phyloP scores from a whole-genome alignment of 2,329 filamentous ascomycete species.

The Phialophora expanda region DNA sequence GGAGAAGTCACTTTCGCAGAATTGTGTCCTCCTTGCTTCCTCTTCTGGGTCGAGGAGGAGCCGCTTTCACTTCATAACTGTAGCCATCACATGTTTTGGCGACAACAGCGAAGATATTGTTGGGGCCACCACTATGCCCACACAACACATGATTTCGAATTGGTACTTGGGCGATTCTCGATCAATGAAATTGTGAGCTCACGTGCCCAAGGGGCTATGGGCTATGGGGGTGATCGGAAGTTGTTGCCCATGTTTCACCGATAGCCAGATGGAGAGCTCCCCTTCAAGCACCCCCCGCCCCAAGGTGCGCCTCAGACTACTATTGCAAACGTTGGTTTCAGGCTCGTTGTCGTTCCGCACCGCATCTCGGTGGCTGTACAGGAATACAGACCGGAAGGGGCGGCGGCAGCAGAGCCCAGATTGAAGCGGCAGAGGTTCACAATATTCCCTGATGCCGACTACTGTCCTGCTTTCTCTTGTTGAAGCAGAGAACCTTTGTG shows the following conservation, averaged over 20 bases:
- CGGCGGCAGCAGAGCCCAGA: not conserved
- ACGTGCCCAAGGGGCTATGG: conserved; percentile 3
- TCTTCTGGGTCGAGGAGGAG: not conserved
- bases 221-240: conserved; percentile 1
- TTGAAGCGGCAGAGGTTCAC: not conserved
- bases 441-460: not conserved
- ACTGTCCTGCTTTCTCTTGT: not conserved
- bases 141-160: not conserved
- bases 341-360: not conserved
- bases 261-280: not conserved
- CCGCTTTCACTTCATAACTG: no score
- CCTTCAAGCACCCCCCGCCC: not conserved
- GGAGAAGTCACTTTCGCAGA: not conserved
- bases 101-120: no score
- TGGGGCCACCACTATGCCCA: not conserved
- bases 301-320: conserved; percentile 7
- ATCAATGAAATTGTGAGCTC: not conserved
- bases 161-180: not conserved
- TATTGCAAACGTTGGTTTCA: conserved; percentile 1
- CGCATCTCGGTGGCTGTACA: not conserved
- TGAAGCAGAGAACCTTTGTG: not conserved
- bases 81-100: no score
- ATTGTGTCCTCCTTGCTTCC: not conserved
- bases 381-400: not conserved
- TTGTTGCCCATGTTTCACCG: conserved; percentile 10